phyloP scores from a whole-genome alignment of 495 filamentous ascomycete species.

The Penicillium coffeae region DNA sequence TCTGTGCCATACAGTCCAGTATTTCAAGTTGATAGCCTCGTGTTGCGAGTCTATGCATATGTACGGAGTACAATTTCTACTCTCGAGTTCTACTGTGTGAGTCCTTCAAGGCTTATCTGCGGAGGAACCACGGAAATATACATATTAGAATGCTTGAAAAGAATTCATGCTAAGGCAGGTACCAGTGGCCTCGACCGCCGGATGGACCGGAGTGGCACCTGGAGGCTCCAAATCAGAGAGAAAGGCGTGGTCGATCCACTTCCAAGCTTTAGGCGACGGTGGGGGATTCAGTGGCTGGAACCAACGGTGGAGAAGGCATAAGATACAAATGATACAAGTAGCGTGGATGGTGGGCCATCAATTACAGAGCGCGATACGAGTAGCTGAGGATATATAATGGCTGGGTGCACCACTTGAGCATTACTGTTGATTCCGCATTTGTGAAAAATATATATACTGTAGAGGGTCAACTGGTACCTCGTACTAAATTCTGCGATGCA shows the following conservation, averaged over 20 bases:
- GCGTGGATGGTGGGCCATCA: constrained; percentile 6
- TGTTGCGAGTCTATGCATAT: no score
- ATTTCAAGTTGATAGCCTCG: no score
- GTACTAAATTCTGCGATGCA: no score
- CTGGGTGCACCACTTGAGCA: neutral
- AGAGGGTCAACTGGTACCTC: no score
- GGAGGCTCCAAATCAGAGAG: constrained; percentile 19
- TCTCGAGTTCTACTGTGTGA: neutral
- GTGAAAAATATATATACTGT: no score
- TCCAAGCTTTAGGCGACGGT: constrained; percentile 11
- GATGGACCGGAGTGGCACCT: constrained; percentile 10
- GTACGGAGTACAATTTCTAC: no score
- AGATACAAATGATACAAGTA: constrained; percentile 14
- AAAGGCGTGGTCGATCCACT: constrained; percentile 23
- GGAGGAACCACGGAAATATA: neutral
- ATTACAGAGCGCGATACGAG: neutral
- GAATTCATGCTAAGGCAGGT: neutral
- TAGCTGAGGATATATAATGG: neutral
- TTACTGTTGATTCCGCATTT: no score
- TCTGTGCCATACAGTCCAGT: no score
- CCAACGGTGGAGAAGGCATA: constrained; percentile 21
- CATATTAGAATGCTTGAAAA: neutral
- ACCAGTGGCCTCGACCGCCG: constrained; percentile 1
- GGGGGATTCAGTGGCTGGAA: constrained; percentile 13
- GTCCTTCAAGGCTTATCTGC: neutral